Percentiles rank a stretch among this genome's conserved stretches.
Evolutionary conservation across 2,329 filamentous ascomycete species (phyloP).

Genomic region (Fusarium siculi): DNA sequence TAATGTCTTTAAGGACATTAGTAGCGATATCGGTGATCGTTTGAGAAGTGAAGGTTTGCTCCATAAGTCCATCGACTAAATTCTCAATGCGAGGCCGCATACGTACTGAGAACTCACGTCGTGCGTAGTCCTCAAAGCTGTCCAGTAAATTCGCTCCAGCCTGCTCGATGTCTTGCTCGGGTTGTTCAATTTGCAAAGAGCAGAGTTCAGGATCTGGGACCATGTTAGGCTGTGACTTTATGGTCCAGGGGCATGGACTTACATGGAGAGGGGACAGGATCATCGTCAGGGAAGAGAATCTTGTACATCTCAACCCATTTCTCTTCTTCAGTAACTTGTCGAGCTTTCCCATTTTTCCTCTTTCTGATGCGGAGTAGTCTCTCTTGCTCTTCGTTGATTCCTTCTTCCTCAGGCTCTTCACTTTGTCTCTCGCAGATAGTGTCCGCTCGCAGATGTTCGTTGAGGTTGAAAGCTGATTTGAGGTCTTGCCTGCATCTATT

Average conservation of each 20-base stretch:
- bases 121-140: background rate
- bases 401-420: background rate
- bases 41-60: background rate
- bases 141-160: fast-evolving
- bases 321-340: background rate
- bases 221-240: background rate
- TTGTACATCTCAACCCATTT: background rate
- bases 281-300: background rate
- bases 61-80: background rate
- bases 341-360: background rate
- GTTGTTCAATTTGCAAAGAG: background rate
- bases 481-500: slow-evolving; percentile 2
- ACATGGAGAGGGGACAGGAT: background rate
- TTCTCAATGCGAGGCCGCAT: background rate
- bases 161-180: background rate
- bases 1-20: background rate
- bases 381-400: background rate
- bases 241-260: background rate
- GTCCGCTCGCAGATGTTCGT: background rate
- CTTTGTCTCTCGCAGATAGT: background rate
- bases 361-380: background rate
- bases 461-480: background rate
- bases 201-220: background rate
- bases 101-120: background rate
- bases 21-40: background rate